Base-by-base conservation (phyloP, 192 early-diverging fungal genomes). In the Podila minutissima region DNA sequence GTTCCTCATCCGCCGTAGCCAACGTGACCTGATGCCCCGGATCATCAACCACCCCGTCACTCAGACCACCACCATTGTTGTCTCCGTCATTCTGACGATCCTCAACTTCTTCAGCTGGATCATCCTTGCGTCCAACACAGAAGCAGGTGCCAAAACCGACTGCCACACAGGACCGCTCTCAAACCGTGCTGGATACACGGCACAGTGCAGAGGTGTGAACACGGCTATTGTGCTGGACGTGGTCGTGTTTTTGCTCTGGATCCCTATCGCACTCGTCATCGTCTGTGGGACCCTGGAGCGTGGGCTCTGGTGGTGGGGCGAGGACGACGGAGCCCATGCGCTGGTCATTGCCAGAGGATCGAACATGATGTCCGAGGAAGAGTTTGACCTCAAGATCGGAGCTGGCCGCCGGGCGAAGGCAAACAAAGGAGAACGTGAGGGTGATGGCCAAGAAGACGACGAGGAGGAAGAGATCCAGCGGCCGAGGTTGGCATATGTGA, bases 31-130 rank as follows among this genome's bases (percentile, higher is more conserved):
- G 5, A 64, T 67, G 51, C 71, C 71, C 0, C 46, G 66, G 48
- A 61, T 81, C 61, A 81, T 81, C 67, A 81, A 73, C 37, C 77
- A 81, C n/a, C 66, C 77, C 1, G 26, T 22, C 5, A 81, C 69
- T 8, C 77, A 81, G 29, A 73, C 77, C 0, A 69, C 58, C 1
- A 69, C 67, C 0, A 72, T 81, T 46, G 55, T 73, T 35, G 20
- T 81, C 28, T 72, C 77, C n/a, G 48, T 55, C 24, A 58, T 73
- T 22, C 67, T 81, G 11, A 69, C 69, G 5, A 19, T 69, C 29
- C 62, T 72, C 71, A 81, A 81, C 38, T 81, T 81, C 33, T 64
- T 81, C 62, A 81, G 77, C 62, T 81, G 77, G 77, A 81, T 73
- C 32, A 24, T 81, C 28, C 62, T 81, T 5, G 77, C 71, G 0